Evolutionary conservation across 495 filamentous ascomycete genomes (phyloP).

Genomic region (Lasiosphaeria hispida): DNA sequence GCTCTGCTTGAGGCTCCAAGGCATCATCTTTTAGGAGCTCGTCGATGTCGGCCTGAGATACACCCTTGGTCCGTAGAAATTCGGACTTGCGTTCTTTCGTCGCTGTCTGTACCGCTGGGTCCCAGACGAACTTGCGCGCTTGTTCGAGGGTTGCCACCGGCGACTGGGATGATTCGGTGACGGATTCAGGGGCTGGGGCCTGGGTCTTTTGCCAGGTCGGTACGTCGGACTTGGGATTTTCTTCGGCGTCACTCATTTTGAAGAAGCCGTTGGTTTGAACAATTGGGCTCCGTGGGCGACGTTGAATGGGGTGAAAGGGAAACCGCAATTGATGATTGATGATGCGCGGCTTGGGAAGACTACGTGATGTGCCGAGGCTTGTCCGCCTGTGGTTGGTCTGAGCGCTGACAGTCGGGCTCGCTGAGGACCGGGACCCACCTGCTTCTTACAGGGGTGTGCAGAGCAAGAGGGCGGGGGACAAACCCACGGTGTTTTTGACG

Average conservation of each 20-base stretch:
- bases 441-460: no score
- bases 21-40: conserved; percentile 53
- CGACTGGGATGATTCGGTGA: conserved; percentile 21
- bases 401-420: neutral
- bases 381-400: conserved; percentile 4
- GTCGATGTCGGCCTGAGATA: conserved; percentile 65
- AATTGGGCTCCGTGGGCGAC: neutral
- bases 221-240: conserved; percentile 13
- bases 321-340: conserved; percentile 1
- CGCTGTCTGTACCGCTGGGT: conserved; percentile 69
- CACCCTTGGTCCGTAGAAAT: conserved; percentile 79
- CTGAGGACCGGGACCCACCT: conserved; percentile 1
- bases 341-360: neutral
- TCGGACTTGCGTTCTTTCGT: conserved; percentile 68
- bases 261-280: neutral
- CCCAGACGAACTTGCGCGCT: conserved; percentile 75
- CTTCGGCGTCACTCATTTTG: conserved; percentile 21
- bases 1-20: conserved; percentile 31
- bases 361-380: conserved; percentile 16
- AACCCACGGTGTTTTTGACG: neutral
- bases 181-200: conserved; percentile 9
- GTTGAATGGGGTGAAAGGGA: neutral
- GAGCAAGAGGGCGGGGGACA: no score
- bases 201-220: conserved; percentile 19
- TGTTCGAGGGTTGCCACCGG: conserved; percentile 58